Base-by-base conservation (phyloP, 495 filamentous ascomycete genomes). In the Glutinoglossum americanum region DNA sequence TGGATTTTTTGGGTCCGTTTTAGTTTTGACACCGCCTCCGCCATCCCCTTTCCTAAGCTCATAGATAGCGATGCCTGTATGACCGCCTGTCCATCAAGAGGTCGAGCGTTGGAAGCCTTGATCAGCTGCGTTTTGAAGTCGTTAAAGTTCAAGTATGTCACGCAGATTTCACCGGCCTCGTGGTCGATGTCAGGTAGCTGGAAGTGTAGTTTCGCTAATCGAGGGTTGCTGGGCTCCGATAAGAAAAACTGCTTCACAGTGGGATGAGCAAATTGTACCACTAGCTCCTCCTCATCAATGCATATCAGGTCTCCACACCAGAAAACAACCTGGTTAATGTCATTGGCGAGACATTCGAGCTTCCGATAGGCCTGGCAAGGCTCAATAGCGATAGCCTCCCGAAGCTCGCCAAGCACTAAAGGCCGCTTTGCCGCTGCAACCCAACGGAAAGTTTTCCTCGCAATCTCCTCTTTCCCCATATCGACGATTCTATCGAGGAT, bases 401-500 rank as follows among this genome's bases (percentile, higher is more conserved):
- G 13, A 11, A 37, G 33, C 23, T 32, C 33, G 2, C n/a, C 28
- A 19, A 32, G 17, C 3, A 15, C 19, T 27, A 32, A 37, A 54
- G 28, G 33, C 13, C 28, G 51, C 19, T 54, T 32, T n/a, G 33
- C 33, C 0, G 23, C 51, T 4, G 33, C 33, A 32, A 37, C 51
- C 33, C 33, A 32, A 4, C 51, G 19, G 33, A 27, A 63, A 17
- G 25, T 55, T 59, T 11, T 33, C 39, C 9, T n/a, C 21, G 15
- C 61, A 59, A 33, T 63, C 56, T 33, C 7, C 25, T 47, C 61
- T 57, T 10, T 62, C 59, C 27, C 48, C 13, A n/a, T n/a, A 6
- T 21, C 3, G 19, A 21, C 4, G n/a, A 45, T 45, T 21, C 13
- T 45, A 3, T 1, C 19, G 23, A 60, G 32, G n/a, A 49, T 19